Percentiles rank a stretch among this genome's conserved stretches.
Evolutionary conservation across 257 asterid species (phyloP).

Genomic region (Solanum pimpinellifolium): DNA sequence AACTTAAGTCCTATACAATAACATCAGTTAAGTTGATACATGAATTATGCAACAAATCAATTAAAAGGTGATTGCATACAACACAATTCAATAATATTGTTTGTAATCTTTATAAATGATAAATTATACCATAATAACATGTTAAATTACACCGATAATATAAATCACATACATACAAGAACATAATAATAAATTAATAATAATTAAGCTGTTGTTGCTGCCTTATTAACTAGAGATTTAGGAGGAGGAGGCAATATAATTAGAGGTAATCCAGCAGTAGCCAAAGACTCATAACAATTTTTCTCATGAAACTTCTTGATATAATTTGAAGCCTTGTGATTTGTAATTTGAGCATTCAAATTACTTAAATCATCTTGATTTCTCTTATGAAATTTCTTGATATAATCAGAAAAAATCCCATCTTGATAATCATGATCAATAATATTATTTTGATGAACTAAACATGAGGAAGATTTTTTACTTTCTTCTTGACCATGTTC

Average conservation of each 20-base stretch:
- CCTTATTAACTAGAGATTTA: neutral
- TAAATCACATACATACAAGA: neutral
- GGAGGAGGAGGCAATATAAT: neutral
- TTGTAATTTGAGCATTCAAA: neutral
- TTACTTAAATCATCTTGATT: constrained; percentile 3
- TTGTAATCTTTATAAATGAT: neutral
- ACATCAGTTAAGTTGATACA: neutral
- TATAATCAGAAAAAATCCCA: constrained; percentile 11
- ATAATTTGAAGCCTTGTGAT: neutral
- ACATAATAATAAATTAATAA: neutral
- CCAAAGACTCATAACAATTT: neutral
- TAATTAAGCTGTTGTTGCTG: neutral
- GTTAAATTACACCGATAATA: neutral
- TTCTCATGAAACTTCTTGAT: neutral
- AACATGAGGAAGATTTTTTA: neutral
- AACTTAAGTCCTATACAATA: neutral
- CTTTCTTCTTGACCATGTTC: constrained; percentile 2
- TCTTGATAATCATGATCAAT: neutral
- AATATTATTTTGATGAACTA: neutral
- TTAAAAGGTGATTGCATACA: neutral
- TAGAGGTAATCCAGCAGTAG: neutral
- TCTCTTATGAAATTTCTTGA: constrained; percentile 5
- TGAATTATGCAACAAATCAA: neutral
- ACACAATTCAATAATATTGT: neutral
- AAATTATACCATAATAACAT: neutral